These are phyloP conservation scores for Boechera divaricarpa DNA, from an alignment of 345 rosid genomes.

Conservation along the genomic window DNA sequence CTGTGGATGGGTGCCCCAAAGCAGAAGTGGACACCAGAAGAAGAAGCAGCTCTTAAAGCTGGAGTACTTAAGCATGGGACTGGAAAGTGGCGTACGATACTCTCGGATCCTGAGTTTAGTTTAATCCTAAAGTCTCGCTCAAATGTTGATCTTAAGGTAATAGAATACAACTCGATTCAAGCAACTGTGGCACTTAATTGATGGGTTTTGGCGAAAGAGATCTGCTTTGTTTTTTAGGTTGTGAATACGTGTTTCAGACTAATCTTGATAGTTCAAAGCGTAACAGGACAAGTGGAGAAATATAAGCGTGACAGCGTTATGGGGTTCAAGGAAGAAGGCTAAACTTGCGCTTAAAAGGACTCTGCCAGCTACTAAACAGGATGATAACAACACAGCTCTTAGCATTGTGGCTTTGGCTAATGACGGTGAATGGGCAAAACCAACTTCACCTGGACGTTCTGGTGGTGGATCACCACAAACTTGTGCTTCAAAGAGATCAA, in stretches of 20 bases:
- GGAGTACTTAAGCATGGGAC: slow-evolving; percentile 94
- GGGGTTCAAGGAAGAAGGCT: slow-evolving; percentile 93
- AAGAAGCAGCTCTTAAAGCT: slow-evolving; percentile 98
- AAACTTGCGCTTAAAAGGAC: slow-evolving; percentile 75
- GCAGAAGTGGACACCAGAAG: slow-evolving; percentile 99
- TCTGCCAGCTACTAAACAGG: slow-evolving; percentile 54
- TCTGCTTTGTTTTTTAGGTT: slow-evolving; percentile 23
- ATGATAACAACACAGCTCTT: slow-evolving; percentile 51
- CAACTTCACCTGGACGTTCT: slow-evolving; percentile 62
- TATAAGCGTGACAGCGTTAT: slow-evolving; percentile 87
- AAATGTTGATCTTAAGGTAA: slow-evolving; percentile 97
- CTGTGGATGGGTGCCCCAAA: slow-evolving; percentile 95
- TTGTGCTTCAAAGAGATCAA: slow-evolving; percentile 60
- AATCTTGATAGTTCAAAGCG: slow-evolving; percentile 30
- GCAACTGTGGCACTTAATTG: background rate
- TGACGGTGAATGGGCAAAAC: slow-evolving; percentile 61
- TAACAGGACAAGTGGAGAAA: slow-evolving; percentile 99
- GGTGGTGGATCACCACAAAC: slow-evolving; percentile 47
- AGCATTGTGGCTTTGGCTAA: slow-evolving; percentile 46
- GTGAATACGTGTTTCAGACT: slow-evolving; percentile 13
- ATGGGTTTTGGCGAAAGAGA: background rate
- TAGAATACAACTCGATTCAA: background rate
- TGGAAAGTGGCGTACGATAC: slow-evolving; percentile 98
- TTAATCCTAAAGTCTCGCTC: slow-evolving; percentile 75
- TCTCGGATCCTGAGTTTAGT: slow-evolving; percentile 88